Evolutionary conservation across 129 eudicot species (phyloP), one percentile per base, ranked within the genome.

Genomic region (Flaveria brownii): DNA sequence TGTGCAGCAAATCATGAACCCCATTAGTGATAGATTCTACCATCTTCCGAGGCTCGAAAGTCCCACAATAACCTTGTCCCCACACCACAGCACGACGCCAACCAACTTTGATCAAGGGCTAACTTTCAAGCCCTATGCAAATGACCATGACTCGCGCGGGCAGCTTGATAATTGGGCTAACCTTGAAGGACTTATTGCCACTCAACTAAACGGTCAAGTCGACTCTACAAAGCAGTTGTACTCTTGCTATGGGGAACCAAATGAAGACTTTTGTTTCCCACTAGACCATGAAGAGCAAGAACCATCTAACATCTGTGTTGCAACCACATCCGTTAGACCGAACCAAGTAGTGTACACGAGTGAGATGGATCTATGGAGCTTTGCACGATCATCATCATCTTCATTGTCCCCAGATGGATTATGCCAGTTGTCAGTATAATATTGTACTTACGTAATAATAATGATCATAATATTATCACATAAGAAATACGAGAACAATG

Each of bases 21-120:
- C 83, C 1, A 50, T 61, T 14, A 80, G 45, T 49, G 78, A 82
- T 6, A 45, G 75, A 62, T 85, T 86, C 75, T 25, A 84, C 68
- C 86, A 87, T 62, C 90, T 90, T 60, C 92, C 96, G 1, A 68
- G 87, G 72, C 88, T 90, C 12, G 92, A 87, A 9, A 86, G 80
- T 77, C 92, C 92, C 43, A 77, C 82, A 51, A 50, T 55, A 50
- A 75, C 79, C 59, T 15, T 78, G 43, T 49, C 85, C 15, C 63
- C 77, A 0, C 76, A 41, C 54, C 61, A 70, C 30, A 45, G 50
- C 51, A 20, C 72, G 10, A 60, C 30, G 36, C 52, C 83, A 13
- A 50, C 64, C 16, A 74, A 71, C 76, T 74, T 80, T 12, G 82
- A 85, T 43, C 77, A 85, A 18, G 75, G 75, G 7, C 16, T 30